Percentiles rank a stretch among this genome's conserved stretches.
These are phyloP conservation scores for Corniculantispora saksenae DNA, from an alignment of 2,329 filamentous ascomycete species.

Conservation along the genomic window DNA sequence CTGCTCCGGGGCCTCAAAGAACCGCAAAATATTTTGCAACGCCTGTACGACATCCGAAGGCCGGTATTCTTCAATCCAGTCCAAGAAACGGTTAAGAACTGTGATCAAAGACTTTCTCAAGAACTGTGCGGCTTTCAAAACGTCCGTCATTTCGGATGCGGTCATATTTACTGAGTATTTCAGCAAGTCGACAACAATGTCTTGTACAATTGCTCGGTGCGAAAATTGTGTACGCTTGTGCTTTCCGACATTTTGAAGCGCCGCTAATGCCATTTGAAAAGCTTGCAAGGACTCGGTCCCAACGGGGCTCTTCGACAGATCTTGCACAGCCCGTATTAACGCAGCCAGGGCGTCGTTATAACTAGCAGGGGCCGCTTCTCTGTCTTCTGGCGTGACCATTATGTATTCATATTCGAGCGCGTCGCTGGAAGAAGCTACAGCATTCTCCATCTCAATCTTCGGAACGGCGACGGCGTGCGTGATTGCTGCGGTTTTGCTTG, in stretches of 20 bases:
- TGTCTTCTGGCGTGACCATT: not conserved
- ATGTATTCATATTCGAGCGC: slow-evolving; percentile 6
- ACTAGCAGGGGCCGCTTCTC: not conserved
- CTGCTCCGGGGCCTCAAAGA: slow-evolving; percentile 8
- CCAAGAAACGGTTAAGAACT: not conserved
- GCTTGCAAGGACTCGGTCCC: not conserved
- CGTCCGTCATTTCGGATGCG: not conserved
- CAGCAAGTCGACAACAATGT: slow-evolving; percentile 2
- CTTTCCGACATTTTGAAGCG: not conserved
- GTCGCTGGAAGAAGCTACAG: not conserved
- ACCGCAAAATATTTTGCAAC: not conserved
- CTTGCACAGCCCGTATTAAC: not conserved
- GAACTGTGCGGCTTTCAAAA: slow-evolving; percentile 3
- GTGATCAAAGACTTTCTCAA: not conserved
- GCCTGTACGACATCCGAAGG: not conserved
- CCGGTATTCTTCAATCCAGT: slow-evolving; percentile 1
- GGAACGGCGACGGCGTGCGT: not conserved
- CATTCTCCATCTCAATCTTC: not conserved
- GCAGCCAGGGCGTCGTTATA: slow-evolving; percentile 6
- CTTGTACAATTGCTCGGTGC: not conserved
- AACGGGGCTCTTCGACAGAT: not conserved
- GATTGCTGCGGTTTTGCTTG: not conserved
- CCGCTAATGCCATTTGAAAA: not conserved
- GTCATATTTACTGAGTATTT: not conserved
- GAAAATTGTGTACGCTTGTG: not conserved